Percentiles rank a stretch among this genome's conserved stretches.
phyloP scores from a whole-genome alignment of 768 basidiomycete genomes.

The Gloeophyllum trabeum region DNA sequence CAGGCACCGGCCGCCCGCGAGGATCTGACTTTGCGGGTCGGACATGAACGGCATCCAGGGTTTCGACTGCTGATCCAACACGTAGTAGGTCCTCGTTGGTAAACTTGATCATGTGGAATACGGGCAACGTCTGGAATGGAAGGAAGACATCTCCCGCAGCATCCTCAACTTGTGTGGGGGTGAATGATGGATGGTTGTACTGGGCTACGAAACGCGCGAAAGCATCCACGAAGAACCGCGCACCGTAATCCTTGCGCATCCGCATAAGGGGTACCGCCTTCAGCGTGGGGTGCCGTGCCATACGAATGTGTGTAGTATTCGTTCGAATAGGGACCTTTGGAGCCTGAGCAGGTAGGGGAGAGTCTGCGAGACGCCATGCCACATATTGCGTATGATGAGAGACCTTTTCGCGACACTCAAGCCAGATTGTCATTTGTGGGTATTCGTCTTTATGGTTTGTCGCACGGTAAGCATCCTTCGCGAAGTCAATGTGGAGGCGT shows the following conservation, averaged over 20 bases:
- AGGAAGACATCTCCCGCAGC: background rate
- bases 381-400: constrained; percentile 6
- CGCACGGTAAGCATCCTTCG: constrained; percentile 23
- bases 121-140: constrained; percentile 3
- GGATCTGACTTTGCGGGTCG: background rate
- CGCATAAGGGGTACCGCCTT: constrained; percentile 11
- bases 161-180: background rate
- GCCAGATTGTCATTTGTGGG: constrained; percentile 27
- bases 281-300: constrained; percentile 16
- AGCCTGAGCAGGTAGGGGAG: background rate
- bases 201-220: constrained; percentile 3
- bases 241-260: constrained; percentile 13
- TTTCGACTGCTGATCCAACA: background rate
- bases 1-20: background rate
- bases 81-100: background rate
- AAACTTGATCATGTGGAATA: constrained; percentile 7
- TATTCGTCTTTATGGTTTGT: constrained; percentile 24
- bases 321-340: no score
- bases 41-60: background rate
- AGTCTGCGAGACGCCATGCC: constrained; percentile 10
- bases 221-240: constrained; percentile 5
- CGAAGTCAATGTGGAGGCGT: constrained; percentile 27
- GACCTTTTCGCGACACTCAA: constrained; percentile 20
- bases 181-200: background rate
- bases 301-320: constrained; percentile 4